Percentiles rank a stretch among this genome's conserved stretches.
Evolutionary conservation across 192 early-diverging fungal genomes (phyloP).

Genomic region (Backusella tarrabulga): DNA sequence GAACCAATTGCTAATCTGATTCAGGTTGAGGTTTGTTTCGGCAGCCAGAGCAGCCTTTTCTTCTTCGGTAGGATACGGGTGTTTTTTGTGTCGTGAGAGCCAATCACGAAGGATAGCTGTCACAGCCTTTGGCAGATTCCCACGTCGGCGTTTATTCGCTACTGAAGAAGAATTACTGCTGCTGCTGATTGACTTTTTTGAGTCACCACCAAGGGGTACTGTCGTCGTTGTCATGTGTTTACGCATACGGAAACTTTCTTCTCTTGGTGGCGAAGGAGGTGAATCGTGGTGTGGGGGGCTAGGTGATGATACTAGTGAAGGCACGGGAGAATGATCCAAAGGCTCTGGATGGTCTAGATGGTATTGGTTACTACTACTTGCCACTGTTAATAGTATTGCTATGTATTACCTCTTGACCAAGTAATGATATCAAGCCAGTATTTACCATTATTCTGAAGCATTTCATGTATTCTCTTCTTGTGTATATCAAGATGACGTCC

Average conservation of each 20-base stretch:
- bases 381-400: background rate
- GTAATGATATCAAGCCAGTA: constrained; percentile 28
- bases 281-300: constrained; percentile 10
- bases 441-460: constrained; percentile 33
- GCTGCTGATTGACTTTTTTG: constrained; percentile 5
- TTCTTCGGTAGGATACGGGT: constrained; percentile 54
- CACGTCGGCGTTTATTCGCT: constrained; percentile 29
- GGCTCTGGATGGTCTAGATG: constrained; percentile 1
- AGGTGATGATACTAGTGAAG: constrained; percentile 20
- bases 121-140: constrained; percentile 38
- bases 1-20: constrained; percentile 60
- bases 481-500: constrained; percentile 22
- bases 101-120: constrained; percentile 45
- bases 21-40: constrained; percentile 47
- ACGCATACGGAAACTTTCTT: background rate
- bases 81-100: constrained; percentile 43
- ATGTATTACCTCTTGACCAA: constrained; percentile 15
- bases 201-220: constrained; percentile 4
- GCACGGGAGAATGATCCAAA: constrained; percentile 15
- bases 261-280: constrained; percentile 8
- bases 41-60: constrained; percentile 41
- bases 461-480: constrained; percentile 29
- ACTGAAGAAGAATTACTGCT: background rate
- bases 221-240: background rate
- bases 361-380: too few relatives aligned